Evolutionary conservation across 192 early-diverging fungal species (phyloP).

Genomic region (Coemansia javaensis): DNA sequence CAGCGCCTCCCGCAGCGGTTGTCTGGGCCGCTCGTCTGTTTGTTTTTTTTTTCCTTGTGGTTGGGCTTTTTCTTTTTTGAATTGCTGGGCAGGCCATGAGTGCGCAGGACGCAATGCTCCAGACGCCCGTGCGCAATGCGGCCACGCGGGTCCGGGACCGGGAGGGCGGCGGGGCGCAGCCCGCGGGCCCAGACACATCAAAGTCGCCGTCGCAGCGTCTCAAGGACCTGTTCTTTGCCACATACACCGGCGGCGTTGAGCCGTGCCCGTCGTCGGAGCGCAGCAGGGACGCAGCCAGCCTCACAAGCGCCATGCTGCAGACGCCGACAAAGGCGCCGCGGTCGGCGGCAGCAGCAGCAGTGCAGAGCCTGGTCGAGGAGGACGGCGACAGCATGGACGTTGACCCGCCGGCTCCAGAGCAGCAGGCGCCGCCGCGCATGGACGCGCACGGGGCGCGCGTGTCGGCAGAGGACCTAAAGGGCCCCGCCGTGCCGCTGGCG

Average conservation of each 20-base stretch:
- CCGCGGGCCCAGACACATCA: constrained; percentile 2
- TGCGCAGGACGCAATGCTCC: constrained; percentile 10
- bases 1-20: too few relatives aligned
- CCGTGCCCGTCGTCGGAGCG: constrained; percentile 5
- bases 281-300: not conserved
- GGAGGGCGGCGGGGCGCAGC: constrained; percentile 3
- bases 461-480: constrained; percentile 20
- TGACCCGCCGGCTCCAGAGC: constrained; percentile 13
- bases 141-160: constrained; percentile 15
- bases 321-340: constrained; percentile 24
- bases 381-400: constrained; percentile 39
- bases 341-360: not conserved
- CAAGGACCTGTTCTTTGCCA: constrained; percentile 46
- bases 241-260: constrained; percentile 32
- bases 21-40: too few relatives aligned
- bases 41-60: too few relatives aligned
- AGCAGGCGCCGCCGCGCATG: not conserved
- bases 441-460: constrained; percentile 7
- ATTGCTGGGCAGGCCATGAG: constrained; percentile 9
- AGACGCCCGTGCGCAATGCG: constrained; percentile 30
- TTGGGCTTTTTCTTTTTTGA: not conserved
- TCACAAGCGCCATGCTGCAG: constrained; percentile 19
- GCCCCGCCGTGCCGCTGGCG: constrained; percentile 32
- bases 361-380: not conserved
- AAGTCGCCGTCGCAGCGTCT: constrained; percentile 44